Evolutionary conservation across 2,329 filamentous ascomycete genomes (phyloP), one percentile per base, ranked within the genome.

Genomic region (Arthroderma sp.): DNA sequence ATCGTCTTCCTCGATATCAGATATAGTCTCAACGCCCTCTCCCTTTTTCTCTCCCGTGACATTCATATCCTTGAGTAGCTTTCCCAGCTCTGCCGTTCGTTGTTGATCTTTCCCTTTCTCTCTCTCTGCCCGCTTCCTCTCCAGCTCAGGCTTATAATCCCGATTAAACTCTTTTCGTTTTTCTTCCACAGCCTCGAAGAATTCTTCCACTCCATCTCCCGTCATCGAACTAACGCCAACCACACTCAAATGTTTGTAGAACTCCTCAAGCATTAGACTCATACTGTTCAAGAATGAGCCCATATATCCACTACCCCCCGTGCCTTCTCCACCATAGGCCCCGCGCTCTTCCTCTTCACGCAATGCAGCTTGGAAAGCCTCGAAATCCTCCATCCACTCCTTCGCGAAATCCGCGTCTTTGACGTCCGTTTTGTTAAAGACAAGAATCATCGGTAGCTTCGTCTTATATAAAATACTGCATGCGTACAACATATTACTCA

Each of bases 311-410:
- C 82, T 91, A 7, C 87, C 87, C 4, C 80, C 77, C 7, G 77
- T 75, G 3, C 75, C 72, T 9, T 82, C 86, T 29, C 77, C 73
- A 8, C 83, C 85, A 57, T 87, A 83, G 0, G 77, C 79, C 38
- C 87, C 86, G 5, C 74, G 72, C 45, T 83, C 79, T 61, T 95
- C 85, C 57, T 96, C 91, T 28, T 77, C 69, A 40, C 78, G 76
- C 38, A 98, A 71, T 1, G 93, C 89, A 10, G 78, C 78, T 61
- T 96, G 91, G 67, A 98, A 98, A 1, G 84, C 80, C 53, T 98
- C 91, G 57, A 95, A 98, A 63, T 98, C 89, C 4, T 88, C 94
- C 91, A 98, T 98, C 91, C 93, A 98, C 60, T 96, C 87, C 67
- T 89, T 91, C 1, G 88, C 91, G 57, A 94, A 94, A 28, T 77